Evolutionary conservation across 139 green algal genomes (phyloP), one percentile per base, ranked within the genome.

Genomic region (Trebouxia sp.): DNA sequence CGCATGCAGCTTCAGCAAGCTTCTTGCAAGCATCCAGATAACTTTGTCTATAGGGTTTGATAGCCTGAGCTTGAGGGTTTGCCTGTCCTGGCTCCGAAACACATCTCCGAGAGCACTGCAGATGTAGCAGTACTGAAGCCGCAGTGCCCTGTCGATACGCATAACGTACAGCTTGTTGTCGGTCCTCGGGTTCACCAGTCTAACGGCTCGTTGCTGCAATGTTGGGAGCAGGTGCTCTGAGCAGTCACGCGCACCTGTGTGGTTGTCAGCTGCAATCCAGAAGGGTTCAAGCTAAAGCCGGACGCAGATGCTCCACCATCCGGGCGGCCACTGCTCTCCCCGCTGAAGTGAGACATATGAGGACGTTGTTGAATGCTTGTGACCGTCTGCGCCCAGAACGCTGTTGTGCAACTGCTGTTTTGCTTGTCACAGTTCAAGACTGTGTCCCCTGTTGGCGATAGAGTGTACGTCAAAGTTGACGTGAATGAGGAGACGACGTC

Each of bases 391-490:
- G n/a, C n/a, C n/a, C n/a, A n/a, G n/a, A n/a, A n/a, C n/a, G n/a
- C n/a, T n/a, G n/a, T n/a, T n/a, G n/a, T n/a, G n/a, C n/a, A n/a
- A n/a, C 15, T 6, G 47, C 47, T 45, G 62, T 41, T 22, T 22
- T 72, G 35, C 62, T 72, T 72, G 62, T 45, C 86, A 80, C 88
- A 95, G 92, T 91, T 93, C 80, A 92, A 87, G 76, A 90, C 55
- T 12, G 83, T 99, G 51, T 89, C 87, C 38, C 96, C 96, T 1
- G 88, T 94, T 50, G 96, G 95, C 41, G 93, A 98, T 76, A 87
- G 94, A 24, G 89, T 98, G 15, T 86, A 98, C 39, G 94, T 99
- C 7, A 96, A 95, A 83, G 85, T 95, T 0, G 92, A 89, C 41
- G 80, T 91, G 41, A 82, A 89, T 74, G 94, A 99, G 86, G 87